Evolutionary conservation across 2,329 filamentous ascomycete species (phyloP), one percentile per base, ranked within the genome.

Genomic region (Cordyceps pruinosa): DNA sequence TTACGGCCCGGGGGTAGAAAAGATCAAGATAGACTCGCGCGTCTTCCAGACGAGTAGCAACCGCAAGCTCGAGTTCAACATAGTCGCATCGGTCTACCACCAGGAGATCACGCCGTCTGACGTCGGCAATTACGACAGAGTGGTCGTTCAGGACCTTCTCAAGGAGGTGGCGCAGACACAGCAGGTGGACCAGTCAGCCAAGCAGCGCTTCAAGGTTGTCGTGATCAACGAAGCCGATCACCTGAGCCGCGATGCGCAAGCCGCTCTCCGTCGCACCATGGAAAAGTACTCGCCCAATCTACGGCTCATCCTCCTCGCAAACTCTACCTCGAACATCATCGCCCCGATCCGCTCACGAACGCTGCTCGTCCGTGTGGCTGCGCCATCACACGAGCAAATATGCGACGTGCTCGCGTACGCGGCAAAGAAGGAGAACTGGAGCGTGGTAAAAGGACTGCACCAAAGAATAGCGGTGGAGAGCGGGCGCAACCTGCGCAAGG

Each of bases 211-310:
- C 82, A 99, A 99, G 75, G 92, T 99, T 1, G 94, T 99, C 1
- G 93, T 99, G 35, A 97, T 99, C 79, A 99, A 99, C 66, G 94
- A 99, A 77, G 94, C 94, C 8, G 95, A 99, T 69, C 89, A 96
- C 68, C 80, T 99, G 62, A 94, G 88, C 4, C 80, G 94, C 61
- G 94, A 99, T 78, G 94, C 94, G 4, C 94, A 99, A 74, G 94
- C 95, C 0, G 95, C 95, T 32, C 76, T 99, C 68, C 84, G 94
- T 71, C 81, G 94, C 61, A 99, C 94, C 0, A 99, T 99, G 94
- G 94, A 99, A 75, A 99, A 99, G 73, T 99, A 99, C 78, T 95
- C 89, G 66, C 92, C 93, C 15, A 99, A 99, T 70, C 68, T 99
- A 68, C 83, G 94, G 23, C 74, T 99, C 64, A 97, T 99, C 49